These are phyloP conservation scores for Brassica balearica DNA, from an alignment of 441 rosid species.

Conservation along the genomic window DNA sequence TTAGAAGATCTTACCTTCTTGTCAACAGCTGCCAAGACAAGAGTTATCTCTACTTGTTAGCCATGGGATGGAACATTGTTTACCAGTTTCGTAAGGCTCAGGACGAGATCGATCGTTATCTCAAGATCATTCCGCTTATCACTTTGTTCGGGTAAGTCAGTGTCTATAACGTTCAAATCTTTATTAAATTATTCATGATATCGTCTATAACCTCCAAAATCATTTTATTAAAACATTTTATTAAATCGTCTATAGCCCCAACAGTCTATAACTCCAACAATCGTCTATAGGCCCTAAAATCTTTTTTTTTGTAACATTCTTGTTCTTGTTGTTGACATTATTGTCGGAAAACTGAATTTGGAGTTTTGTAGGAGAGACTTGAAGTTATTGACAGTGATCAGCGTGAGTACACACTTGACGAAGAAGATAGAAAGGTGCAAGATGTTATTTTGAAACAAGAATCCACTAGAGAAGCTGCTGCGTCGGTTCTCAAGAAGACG, in stretches of 20 bases:
- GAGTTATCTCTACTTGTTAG: slow-evolving; percentile 90
- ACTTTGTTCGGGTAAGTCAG: slow-evolving; percentile 72
- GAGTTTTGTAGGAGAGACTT: slow-evolving; percentile 66
- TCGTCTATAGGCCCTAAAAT: too few relatives aligned
- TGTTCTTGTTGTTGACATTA: background rate
- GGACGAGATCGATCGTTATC: slow-evolving; percentile 83
- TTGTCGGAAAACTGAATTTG: background rate
- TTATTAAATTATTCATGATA: too few relatives aligned
- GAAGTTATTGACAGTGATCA: slow-evolving; percentile 87
- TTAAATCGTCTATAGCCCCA: too few relatives aligned
- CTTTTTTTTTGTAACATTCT: too few relatives aligned
- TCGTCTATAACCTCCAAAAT: too few relatives aligned
- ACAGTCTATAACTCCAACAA: too few relatives aligned
- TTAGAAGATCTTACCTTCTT: slow-evolving; percentile 79
- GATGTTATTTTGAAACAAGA: slow-evolving; percentile 77
- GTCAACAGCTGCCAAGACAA: slow-evolving; percentile 88
- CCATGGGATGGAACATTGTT: slow-evolving; percentile 98
- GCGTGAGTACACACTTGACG: slow-evolving; percentile 83
- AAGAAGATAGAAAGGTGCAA: slow-evolving; percentile 86
- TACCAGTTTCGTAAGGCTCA: slow-evolving; percentile 93
- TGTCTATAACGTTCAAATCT: too few relatives aligned
- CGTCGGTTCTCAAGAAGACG: slow-evolving; percentile 66
- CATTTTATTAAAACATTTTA: too few relatives aligned
- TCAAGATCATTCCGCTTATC: slow-evolving; percentile 88
- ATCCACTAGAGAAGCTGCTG: slow-evolving; percentile 60